Evolutionary conservation across 148 eudicot species (phyloP).

Genomic region (Diospyros kaki): DNA sequence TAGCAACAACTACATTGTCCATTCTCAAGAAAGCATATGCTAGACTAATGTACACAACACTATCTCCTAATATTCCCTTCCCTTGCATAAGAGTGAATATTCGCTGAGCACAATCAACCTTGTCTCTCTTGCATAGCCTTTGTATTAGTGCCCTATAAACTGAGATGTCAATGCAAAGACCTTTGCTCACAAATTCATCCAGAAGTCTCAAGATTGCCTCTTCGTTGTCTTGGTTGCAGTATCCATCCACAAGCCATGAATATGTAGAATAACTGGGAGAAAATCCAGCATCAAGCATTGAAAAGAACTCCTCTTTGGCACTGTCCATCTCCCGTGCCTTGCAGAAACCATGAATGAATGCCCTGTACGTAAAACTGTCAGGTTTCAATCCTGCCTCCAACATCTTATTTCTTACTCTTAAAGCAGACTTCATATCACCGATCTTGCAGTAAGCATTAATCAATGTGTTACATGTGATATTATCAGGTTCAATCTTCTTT

Average conservation of each 20-base stretch:
- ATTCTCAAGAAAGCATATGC: conserved; percentile 62
- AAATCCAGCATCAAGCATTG: conserved; percentile 65
- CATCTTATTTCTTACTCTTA: conserved; percentile 67
- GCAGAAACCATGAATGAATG: conserved; percentile 84
- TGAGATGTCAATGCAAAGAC: conserved; percentile 54
- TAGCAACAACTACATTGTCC: conserved; percentile 43
- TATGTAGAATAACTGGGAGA: conserved; percentile 65
- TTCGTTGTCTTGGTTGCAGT: conserved; percentile 49
- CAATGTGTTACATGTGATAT: conserved; percentile 81
- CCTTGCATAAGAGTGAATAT: conserved; percentile 50
- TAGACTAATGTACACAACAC: conserved; percentile 57
- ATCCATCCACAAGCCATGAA: conserved; percentile 82
- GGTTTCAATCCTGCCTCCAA: conserved; percentile 61
- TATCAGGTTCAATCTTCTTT: conserved; percentile 77
- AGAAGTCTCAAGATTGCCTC: conserved; percentile 51
- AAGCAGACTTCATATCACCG: conserved; percentile 69
- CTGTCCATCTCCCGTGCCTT: conserved; percentile 40
- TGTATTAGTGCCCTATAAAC: conserved; percentile 78
- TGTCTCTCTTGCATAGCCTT: conserved; percentile 68
- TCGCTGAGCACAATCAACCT: conserved; percentile 54
- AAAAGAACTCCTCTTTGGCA: conserved; percentile 62
- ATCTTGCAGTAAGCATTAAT: conserved; percentile 91
- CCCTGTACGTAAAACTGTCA: conserved; percentile 66
- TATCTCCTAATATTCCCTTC: conserved; percentile 75
- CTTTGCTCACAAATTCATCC: conserved; percentile 50